These are phyloP conservation scores for Kurtzmaniella quercitrusa DNA, from an alignment of 1,139 yeast species.

Conservation along the genomic window DNA sequence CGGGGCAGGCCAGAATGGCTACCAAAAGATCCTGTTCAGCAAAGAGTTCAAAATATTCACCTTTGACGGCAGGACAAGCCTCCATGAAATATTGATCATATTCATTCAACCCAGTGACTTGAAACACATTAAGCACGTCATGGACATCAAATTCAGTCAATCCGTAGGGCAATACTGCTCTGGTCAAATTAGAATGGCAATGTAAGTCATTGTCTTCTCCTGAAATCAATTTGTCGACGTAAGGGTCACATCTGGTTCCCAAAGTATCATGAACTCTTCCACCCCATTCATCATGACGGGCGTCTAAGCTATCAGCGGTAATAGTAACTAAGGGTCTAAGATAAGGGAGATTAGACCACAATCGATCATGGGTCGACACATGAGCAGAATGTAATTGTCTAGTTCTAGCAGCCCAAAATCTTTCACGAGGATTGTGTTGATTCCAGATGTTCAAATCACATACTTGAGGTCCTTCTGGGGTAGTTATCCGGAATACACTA, in stretches of 20 bases:
- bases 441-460: slow-evolving; percentile 68
- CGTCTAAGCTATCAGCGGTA: slow-evolving; percentile 53
- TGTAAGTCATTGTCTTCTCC: slow-evolving; percentile 65
- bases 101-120: slow-evolving; percentile 63
- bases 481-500: slow-evolving; percentile 52
- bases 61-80: slow-evolving; percentile 56
- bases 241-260: slow-evolving; percentile 69
- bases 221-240: slow-evolving; percentile 58
- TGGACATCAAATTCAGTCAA: slow-evolving; percentile 64
- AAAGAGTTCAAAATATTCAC: slow-evolving; percentile 62
- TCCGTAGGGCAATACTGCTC: slow-evolving; percentile 57
- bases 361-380: slow-evolving; percentile 55
- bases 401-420: slow-evolving; percentile 68
- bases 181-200: slow-evolving; percentile 60
- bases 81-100: slow-evolving; percentile 69
- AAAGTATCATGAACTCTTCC: slow-evolving; percentile 63
- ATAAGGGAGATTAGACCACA: slow-evolving; percentile 63
- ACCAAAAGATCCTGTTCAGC: slow-evolving; percentile 64
- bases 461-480: slow-evolving; percentile 70
- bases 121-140: slow-evolving; percentile 66
- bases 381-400: slow-evolving; percentile 67
- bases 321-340: slow-evolving; percentile 62
- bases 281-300: slow-evolving; percentile 61
- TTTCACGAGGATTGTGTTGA: slow-evolving; percentile 54
- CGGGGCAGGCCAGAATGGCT: slow-evolving; percentile 68